Evolutionary conservation across 139 green algal species (phyloP), one percentile per base, ranked within the genome.

Genomic region (Coccomyxa sp.): DNA sequence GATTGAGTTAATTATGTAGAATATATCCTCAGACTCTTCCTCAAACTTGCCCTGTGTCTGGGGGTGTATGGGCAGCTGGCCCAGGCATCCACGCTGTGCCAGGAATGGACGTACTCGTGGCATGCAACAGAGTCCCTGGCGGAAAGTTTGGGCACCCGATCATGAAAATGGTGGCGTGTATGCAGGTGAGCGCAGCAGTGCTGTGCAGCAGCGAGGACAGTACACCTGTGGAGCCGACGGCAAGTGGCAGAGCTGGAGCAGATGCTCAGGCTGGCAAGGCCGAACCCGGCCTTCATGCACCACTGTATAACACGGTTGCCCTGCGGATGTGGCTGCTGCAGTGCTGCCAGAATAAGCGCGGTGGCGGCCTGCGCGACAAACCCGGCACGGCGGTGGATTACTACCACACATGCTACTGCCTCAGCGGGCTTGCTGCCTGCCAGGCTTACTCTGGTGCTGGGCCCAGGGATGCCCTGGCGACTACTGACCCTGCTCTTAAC

Each of bases 351-450:
- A 79, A 51, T 7, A 51, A 66, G 25, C 27, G 59, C 13, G 63
- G n/a, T 77, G 97, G 96, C 45, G 97, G 97, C 0, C 81, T 99
- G 80, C 85, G 93, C 0, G 97, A 99, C 89, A 99, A 99, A 91
- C 97, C 97, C 16, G 95, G 95, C 67, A 97, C 97, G 86, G 79
- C 87, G 0, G 79, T 90, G 15, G 97, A 99, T 91, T 98, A 95
- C 82, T 99, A 99, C 86, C 97, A 99, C 95, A 98, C 96, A 74
- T 99, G 96, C 89, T 99, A 99, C 93, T 98, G 94, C 88, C 85
- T 99, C 18, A 95, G 89, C 80, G 97, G 97, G 0, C 88, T 99
- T 81, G 86, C 94, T 0, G 86, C 85, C 10, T 91, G 92, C 51
- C 96, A 99, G 90, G 63, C 91, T 96, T 79, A 89, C 76, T 71